Percentiles rank a stretch among this genome's conserved stretches.
Evolutionary conservation across 306 rosid species (phyloP).

Genomic region (Pterocarpus santalinus): DNA sequence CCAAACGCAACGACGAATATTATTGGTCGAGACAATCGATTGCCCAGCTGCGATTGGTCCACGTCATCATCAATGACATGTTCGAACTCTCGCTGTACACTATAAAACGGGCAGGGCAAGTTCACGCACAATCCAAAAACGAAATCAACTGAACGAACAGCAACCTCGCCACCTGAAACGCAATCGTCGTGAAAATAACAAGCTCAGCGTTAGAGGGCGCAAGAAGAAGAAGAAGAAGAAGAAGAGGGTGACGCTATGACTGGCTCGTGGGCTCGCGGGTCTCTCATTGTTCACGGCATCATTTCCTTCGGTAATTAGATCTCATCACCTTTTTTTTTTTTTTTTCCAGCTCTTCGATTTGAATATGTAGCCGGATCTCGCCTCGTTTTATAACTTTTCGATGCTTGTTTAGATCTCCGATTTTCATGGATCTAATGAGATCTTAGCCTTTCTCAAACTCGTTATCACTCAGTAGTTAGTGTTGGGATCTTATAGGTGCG

Average conservation of each 20-base stretch:
- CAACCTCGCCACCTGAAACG: neutral
- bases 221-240: neutral
- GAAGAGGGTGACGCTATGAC: slow-evolving; percentile 57
- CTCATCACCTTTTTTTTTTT: slow-evolving; percentile 11
- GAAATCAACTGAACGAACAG: neutral
- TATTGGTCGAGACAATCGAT: slow-evolving; percentile 57
- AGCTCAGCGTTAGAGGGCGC: too few species aligned
- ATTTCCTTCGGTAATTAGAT: slow-evolving; percentile 68
- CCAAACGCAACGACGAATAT: slow-evolving; percentile 53
- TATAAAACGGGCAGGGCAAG: slow-evolving; percentile 47
- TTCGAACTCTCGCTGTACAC: slow-evolving; percentile 36
- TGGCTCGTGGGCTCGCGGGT: slow-evolving; percentile 72
- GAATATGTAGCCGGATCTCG: slow-evolving; percentile 50
- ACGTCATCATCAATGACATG: slow-evolving; percentile 76
- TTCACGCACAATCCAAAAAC: neutral
- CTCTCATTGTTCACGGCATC: slow-evolving; percentile 71
- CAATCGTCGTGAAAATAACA: neutral
- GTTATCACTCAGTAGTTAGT: neutral
- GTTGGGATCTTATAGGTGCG: neutral
- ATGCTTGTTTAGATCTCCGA: neutral
- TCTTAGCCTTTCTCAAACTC: neutral
- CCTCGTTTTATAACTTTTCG: neutral
- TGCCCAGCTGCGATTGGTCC: slow-evolving; percentile 66
- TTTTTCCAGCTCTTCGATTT: neutral
- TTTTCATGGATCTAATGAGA: slow-evolving; percentile 32